These are phyloP conservation scores for Zymoseptoria passerinii DNA, from an alignment of 2,329 filamentous ascomycete genomes.

Conservation along the genomic window DNA sequence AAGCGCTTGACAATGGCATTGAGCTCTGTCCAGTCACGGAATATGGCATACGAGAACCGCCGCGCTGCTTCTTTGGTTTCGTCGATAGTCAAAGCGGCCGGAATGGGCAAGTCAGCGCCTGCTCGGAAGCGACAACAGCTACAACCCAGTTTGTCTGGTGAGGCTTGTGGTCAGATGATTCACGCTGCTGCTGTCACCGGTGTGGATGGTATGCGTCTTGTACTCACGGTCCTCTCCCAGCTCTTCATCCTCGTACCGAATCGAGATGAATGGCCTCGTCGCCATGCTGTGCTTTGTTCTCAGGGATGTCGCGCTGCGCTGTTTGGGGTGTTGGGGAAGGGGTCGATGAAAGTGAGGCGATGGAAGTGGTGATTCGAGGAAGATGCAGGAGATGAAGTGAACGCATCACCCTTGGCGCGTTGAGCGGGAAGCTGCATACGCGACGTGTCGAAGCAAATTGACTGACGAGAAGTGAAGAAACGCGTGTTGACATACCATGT, in stretches of 20 bases:
- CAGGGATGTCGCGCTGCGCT: background rate
- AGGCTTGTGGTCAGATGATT: background rate
- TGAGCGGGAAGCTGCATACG: background rate
- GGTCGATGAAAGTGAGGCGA: background rate
- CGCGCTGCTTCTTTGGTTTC: slow-evolving; percentile 19
- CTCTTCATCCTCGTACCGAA: slow-evolving; percentile 18
- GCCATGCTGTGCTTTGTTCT: background rate
- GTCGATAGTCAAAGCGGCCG: slow-evolving; percentile 10
- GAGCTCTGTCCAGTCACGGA: slow-evolving; percentile 31
- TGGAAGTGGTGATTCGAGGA: background rate
- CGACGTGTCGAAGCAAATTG: background rate
- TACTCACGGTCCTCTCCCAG: slow-evolving; percentile 10
- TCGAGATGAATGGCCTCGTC: slow-evolving; percentile 15
- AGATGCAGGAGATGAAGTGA: background rate
- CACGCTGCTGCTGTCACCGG: too few relatives aligned
- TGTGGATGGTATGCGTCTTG: background rate
- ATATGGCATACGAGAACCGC: slow-evolving; percentile 26
- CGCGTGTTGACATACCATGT: too few relatives aligned
- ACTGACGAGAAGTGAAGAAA: background rate
- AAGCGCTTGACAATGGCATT: slow-evolving; percentile 42
- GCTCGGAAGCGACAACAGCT: background rate
- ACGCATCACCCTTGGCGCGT: background rate
- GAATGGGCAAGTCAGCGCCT: slow-evolving; percentile 15
- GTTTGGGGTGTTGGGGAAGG: background rate
- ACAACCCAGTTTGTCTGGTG: background rate